Conservation (phyloP, 2,329 filamentous ascomycete species). For the Penicillium sp. region DNA sequence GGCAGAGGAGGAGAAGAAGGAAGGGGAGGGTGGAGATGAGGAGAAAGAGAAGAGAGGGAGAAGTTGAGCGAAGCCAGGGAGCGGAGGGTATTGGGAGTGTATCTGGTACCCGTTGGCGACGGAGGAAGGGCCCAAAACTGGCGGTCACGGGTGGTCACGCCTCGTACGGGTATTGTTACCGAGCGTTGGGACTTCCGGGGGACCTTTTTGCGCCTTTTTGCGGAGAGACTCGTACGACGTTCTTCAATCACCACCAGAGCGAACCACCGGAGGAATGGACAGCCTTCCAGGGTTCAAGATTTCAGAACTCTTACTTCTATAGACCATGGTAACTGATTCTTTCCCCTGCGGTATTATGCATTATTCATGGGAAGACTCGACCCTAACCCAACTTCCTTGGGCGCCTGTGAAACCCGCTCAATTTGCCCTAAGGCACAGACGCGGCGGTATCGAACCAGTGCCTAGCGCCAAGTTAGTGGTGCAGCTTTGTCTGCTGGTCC, state of each 20-base stretch:
- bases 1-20: slow-evolving; percentile 26
- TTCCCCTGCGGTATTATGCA: neutral
- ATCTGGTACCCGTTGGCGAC: slow-evolving; percentile 20
- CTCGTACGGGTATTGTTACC: slow-evolving; percentile 5
- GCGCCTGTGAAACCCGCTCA: neutral
- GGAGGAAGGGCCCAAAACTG: slow-evolving; percentile 8
- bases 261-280: neutral
- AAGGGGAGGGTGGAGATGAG: slow-evolving; percentile 23
- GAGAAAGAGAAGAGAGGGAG: slow-evolving; percentile 21
- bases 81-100: slow-evolving; percentile 26
- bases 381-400: neutral
- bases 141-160: slow-evolving; percentile 14
- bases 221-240: neutral
- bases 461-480: neutral
- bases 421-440: neutral
- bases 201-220: neutral
- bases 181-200: slow-evolving; percentile 3
- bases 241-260: neutral
- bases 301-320: neutral
- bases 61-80: slow-evolving; percentile 25
- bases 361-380: neutral
- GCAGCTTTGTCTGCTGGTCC: neutral
- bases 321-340: neutral
- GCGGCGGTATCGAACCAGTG: neutral
- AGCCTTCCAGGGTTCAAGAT: neutral